These are phyloP conservation scores for Aspergillus latus DNA, from an alignment of 2,329 filamentous ascomycete genomes.

Conservation along the genomic window DNA sequence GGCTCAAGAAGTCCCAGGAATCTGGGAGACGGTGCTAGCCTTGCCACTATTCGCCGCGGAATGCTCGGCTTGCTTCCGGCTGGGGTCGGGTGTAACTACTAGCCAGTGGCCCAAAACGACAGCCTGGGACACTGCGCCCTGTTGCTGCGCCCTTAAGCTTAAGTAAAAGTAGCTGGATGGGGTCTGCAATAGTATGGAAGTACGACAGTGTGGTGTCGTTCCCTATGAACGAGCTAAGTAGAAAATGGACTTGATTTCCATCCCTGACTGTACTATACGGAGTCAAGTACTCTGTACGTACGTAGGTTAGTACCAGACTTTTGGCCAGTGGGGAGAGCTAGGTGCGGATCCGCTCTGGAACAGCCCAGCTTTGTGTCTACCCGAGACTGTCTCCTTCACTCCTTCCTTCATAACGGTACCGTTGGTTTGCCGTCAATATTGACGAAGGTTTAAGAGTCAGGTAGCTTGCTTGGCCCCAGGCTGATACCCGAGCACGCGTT, in stretches of 20 bases:
- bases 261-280: no score
- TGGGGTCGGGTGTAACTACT: conserved; percentile 13
- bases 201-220: no score
- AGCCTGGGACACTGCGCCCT: not conserved
- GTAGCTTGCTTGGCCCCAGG: not conserved
- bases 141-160: not conserved
- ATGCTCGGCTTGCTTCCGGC: conserved; percentile 22
- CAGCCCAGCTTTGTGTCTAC: conserved; percentile 22
- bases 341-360: conserved; percentile 13
- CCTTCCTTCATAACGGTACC: not conserved
- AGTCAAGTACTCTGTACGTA: not conserved
- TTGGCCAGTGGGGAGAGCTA: conserved; percentile 28
- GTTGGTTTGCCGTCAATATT: not conserved
- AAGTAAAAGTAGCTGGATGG: no score
- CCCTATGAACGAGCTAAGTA: no score
- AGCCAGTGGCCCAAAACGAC: not conserved
- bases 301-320: not conserved
- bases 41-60: conserved; percentile 20
- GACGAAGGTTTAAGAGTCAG: not conserved
- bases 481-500: not conserved
- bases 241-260: no score
- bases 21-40: conserved; percentile 23
- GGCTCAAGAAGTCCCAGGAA: conserved; percentile 19
- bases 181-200: no score
- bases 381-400: conserved; percentile 19